Percentiles rank a stretch among this genome's conserved stretches.
Evolutionary conservation across 768 basidiomycete species (phyloP).

Genomic region (Tephrocybe sp.): DNA sequence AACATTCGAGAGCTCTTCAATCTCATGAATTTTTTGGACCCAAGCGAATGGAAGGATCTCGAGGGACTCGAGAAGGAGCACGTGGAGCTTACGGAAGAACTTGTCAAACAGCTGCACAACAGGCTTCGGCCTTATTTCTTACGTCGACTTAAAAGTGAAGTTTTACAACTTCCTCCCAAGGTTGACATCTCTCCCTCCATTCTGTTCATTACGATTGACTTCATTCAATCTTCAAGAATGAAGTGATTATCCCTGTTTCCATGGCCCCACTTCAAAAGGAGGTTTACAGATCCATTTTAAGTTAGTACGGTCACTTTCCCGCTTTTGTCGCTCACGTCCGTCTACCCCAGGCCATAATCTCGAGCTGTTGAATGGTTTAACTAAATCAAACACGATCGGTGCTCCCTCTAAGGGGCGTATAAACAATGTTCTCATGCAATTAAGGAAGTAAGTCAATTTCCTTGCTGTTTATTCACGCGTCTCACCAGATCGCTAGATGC

Average conservation of each 20-base stretch:
- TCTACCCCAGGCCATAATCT: conserved; percentile 64
- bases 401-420: conserved; percentile 51
- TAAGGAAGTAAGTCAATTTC: conserved; percentile 63
- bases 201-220: background rate
- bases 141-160: conserved; percentile 90
- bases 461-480: background rate
- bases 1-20: conserved; percentile 97
- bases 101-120: conserved; percentile 75
- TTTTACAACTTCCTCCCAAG: conserved; percentile 89
- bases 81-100: conserved; percentile 74
- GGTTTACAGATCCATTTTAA: conserved; percentile 82
- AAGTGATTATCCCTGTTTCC: conserved; percentile 88
- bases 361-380: conserved; percentile 60
- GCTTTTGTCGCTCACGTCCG: conserved; percentile 2
- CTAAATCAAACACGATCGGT: conserved; percentile 34
- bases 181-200: too few relatives aligned
- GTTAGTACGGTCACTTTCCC: conserved; percentile 36
- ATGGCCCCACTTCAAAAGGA: conserved; percentile 86
- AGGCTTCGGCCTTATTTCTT: conserved; percentile 88
- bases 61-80: conserved; percentile 72
- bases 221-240: conserved; percentile 54
- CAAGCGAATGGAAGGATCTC: conserved; percentile 71
- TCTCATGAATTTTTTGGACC: conserved; percentile 93
- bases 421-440: conserved; percentile 85
- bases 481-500: conserved; percentile 48